phyloP scores from a whole-genome alignment of 768 basidiomycete genomes.

The Lentinus brumalis region DNA sequence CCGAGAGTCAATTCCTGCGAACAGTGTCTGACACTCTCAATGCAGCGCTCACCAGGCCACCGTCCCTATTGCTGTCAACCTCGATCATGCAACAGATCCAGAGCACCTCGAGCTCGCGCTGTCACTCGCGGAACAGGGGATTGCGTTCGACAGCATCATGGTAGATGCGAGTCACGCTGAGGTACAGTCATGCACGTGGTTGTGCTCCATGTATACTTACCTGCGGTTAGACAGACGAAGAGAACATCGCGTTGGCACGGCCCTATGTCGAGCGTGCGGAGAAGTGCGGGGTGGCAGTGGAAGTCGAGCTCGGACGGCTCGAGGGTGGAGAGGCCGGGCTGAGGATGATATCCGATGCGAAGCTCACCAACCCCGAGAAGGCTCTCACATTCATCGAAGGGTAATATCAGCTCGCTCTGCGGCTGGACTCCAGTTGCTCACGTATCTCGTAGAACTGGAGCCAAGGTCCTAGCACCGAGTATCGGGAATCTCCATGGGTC shows the following conservation, averaged over 20 bases:
- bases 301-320: constrained; percentile 50
- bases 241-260: constrained; percentile 46
- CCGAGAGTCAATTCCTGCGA: not conserved
- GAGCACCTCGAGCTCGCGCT: constrained; percentile 49
- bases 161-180: constrained; percentile 53
- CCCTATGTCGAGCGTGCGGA: constrained; percentile 47
- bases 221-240: constrained; percentile 53
- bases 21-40: not conserved
- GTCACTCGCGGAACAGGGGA: constrained; percentile 46
- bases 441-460: constrained; percentile 38
- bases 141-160: constrained; percentile 52
- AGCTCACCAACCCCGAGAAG: constrained; percentile 46
- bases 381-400: constrained; percentile 45
- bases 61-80: constrained; percentile 51
- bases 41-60: constrained; percentile 45
- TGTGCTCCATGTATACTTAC: too few species aligned
- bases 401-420: constrained; percentile 21
- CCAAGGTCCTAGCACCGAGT: constrained; percentile 47
- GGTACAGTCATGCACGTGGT: too few species aligned
- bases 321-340: constrained; percentile 54
- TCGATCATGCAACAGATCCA: constrained; percentile 50
- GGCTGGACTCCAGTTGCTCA: not conserved
- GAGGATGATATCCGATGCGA: constrained; percentile 48
- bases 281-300: constrained; percentile 43
- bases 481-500: constrained; percentile 51